These are phyloP conservation scores for Aspergillus pseudoviridinutans DNA, from an alignment of 2,329 filamentous ascomycete species.

Conservation along the genomic window DNA sequence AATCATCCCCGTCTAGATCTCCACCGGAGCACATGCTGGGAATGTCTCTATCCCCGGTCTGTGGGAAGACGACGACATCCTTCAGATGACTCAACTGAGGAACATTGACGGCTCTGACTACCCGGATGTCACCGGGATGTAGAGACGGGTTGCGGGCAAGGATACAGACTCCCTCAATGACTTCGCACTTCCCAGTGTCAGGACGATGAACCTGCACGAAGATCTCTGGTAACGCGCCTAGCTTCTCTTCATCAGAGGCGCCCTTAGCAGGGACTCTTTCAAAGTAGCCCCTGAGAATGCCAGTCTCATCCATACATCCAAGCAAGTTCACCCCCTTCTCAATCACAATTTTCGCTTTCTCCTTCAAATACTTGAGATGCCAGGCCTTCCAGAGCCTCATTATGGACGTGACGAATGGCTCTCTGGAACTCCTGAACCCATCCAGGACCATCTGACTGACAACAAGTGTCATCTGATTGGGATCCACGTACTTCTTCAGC, in stretches of 20 bases:
- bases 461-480: constrained; percentile 72
- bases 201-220: constrained; percentile 75
- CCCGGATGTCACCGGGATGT: constrained; percentile 85
- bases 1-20: constrained; percentile 94
- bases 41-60: constrained; percentile 76
- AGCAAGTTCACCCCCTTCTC: constrained; percentile 82
- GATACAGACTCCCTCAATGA: constrained; percentile 74
- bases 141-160: constrained; percentile 90
- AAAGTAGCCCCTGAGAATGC: constrained; percentile 68
- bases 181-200: constrained; percentile 52
- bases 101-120: constrained; percentile 78
- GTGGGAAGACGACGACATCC: constrained; percentile 84
- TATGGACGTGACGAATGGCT: constrained; percentile 79
- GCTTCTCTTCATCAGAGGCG: constrained; percentile 39
- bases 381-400: constrained; percentile 82
- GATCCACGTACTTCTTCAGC: constrained; percentile 73
- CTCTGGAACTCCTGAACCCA: constrained; percentile 69
- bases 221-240: constrained; percentile 69
- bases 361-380: constrained; percentile 84
- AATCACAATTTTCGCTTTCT: constrained; percentile 82
- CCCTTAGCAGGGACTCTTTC: constrained; percentile 34
- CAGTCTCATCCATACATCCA: constrained; percentile 83
- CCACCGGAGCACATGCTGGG: constrained; percentile 95
- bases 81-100: constrained; percentile 69
- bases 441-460: constrained; percentile 73